A percentile compares a stretch with the other conserved stretches of the same genome.
Conservation (phyloP, 2,329 filamentous ascomycete genomes). For the Sclerotinia trifoliorum region DNA sequence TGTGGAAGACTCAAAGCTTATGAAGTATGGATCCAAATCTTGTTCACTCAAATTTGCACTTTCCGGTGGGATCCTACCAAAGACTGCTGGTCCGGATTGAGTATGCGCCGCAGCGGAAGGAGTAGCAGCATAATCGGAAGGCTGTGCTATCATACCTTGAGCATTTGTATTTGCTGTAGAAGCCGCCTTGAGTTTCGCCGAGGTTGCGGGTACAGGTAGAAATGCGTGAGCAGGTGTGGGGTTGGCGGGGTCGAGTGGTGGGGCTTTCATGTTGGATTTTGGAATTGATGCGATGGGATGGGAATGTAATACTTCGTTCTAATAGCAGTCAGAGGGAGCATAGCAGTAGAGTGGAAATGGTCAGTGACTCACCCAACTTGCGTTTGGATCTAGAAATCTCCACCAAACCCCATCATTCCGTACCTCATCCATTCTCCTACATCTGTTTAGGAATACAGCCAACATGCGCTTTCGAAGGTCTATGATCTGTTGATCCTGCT, state of each 20-base stretch:
- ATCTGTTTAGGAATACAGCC: conserved; percentile 90
- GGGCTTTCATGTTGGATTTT: conserved; percentile 90
- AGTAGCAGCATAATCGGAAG: conserved; percentile 48
- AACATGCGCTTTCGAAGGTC: conserved; percentile 96
- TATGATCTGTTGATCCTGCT: conserved; percentile 95
- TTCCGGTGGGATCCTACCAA: conserved; percentile 80
- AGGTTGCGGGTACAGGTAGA: conserved; percentile 80
- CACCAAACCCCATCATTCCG: conserved; percentile 94
- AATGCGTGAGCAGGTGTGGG: conserved; percentile 82
- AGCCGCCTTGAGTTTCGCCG: conserved; percentile 72
- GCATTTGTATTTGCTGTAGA: conserved; percentile 44
- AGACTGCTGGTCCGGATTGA: conserved; percentile 59
- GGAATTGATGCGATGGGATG: conserved; percentile 88
- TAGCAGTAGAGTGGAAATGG: background rate
- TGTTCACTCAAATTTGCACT: conserved; percentile 75
- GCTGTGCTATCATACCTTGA: conserved; percentile 55
- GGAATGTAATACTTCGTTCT: conserved; percentile 94
- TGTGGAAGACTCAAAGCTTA: conserved; percentile 86
- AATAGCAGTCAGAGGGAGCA: conserved; percentile 29
- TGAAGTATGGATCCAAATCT: conserved; percentile 94
- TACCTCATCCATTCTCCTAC: conserved; percentile 87
- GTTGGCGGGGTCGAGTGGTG: conserved; percentile 93
- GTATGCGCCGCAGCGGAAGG: conserved; percentile 56
- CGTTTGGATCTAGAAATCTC: conserved; percentile 96
- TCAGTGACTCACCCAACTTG: conserved; percentile 78